A percentile compares a stretch with the other conserved stretches of the same genome.
phyloP scores from a whole-genome alignment of 306 rosid species.

The Crataegus laevigata region DNA sequence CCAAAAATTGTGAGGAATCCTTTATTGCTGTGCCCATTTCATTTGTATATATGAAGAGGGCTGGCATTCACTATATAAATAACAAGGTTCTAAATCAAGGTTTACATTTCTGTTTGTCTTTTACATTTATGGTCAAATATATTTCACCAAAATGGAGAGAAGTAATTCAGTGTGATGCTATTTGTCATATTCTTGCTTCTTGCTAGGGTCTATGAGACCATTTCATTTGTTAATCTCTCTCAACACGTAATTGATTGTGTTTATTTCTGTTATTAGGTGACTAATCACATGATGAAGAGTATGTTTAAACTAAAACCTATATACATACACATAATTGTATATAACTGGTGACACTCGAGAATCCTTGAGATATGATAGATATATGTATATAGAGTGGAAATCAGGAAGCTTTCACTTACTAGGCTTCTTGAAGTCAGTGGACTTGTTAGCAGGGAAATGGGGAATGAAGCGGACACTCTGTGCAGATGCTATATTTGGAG shows the following conservation, averaged over 20 bases:
- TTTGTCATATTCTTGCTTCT: not conserved
- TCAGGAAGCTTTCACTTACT: not conserved
- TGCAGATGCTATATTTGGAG: not conserved
- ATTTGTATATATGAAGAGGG: not conserved
- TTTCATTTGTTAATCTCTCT: too few relatives aligned
- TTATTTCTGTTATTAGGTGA: too few relatives aligned
- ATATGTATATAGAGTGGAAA: not conserved
- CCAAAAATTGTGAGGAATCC: slow-evolving; percentile 10
- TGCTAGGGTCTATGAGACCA: not conserved
- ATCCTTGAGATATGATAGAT: not conserved
- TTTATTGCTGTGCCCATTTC: slow-evolving; percentile 4
- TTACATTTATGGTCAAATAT: not conserved
- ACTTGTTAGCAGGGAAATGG: not conserved
- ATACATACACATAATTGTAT: too few relatives aligned
- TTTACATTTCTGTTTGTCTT: not conserved
- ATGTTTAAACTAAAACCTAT: not conserved
- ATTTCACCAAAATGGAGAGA: not conserved
- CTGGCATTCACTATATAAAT: not conserved
- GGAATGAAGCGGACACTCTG: not conserved
- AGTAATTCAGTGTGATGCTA: not conserved
- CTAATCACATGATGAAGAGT: not conserved
- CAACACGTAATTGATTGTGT: not conserved
- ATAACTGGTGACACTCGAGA: too few relatives aligned
- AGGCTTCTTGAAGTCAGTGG: not conserved
- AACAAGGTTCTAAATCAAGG: not conserved